Base-by-base conservation (phyloP, 345 rosid species). In the Eucalyptus microcorys region DNA sequence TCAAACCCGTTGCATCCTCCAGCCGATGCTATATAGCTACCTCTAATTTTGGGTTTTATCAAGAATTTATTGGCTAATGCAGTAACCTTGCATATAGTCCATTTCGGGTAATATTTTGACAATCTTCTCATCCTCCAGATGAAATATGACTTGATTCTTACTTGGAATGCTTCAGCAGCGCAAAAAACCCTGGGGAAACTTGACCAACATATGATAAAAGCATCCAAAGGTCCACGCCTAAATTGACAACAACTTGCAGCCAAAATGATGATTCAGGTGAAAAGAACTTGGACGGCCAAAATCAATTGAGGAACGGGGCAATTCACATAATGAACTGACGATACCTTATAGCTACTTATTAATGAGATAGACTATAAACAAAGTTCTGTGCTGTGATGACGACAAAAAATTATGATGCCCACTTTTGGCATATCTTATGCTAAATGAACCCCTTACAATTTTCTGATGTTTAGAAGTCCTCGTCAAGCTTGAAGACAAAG, bases 401-500 rank as follows among this genome's bases (percentile, higher is more conserved):
- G 13, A 40, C 83, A 76, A 76, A 64, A 37, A 76, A 76, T 76
- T 19, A 76, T 0, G 83, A 76, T 40, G 83, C 83, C 83, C 45
- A 3, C 47, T 76, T 76, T 76, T 43, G 22, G 47, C 83, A 71
- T 37, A 24, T 19, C 83, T 37, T 37, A 85, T 85, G 57, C 26
- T n/a, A 85, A 85, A 40, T 21, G 47, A 76, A 76, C 27, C 45
- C 27, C 27, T 76, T 5, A 8, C 26, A 49, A 68, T 43, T n/a
- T 27, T 71, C 61, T 14, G 57, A 48, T 90, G 88, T n/a, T 86
- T 88, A 95, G 86, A 96, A 97, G 90, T 97, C 98, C 87, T 96
- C 97, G 14, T 96, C 99, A 85, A 92, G 91, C 89, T 93, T 96
- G 93, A 97, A 97, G 86, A 91, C 94, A 22, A 81, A 95, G 92